phyloP scores from a whole-genome alignment of 768 basidiomycete genomes.

The Hypsizygus marmoreus region DNA sequence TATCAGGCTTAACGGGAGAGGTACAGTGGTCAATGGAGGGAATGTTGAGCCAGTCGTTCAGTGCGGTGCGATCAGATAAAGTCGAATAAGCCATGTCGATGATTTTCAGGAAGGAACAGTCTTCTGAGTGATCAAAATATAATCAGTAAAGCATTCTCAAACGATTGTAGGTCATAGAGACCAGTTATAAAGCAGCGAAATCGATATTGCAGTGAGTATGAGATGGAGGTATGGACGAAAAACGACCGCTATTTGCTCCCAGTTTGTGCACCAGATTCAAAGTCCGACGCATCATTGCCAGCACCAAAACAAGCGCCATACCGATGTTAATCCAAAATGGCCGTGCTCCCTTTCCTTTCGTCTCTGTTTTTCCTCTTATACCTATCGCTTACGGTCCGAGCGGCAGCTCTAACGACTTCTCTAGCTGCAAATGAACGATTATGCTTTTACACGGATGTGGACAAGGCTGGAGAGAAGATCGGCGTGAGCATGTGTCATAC shows the following conservation, averaged over 20 bases:
- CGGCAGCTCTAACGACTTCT: conserved; percentile 77
- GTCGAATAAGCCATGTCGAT: conserved; percentile 1
- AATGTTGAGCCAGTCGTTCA: conserved; percentile 12
- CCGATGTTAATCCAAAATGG: conserved; percentile 5
- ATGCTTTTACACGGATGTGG: conserved; percentile 96
- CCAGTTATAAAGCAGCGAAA: too few species aligned
- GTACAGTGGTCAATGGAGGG: not conserved
- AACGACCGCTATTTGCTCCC: not conserved
- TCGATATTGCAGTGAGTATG: too few species aligned
- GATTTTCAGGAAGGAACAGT: too few species aligned
- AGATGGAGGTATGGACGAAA: not conserved
- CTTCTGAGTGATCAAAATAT: too few species aligned
- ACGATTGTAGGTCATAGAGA: too few species aligned
- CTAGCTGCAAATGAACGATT: conserved; percentile 78
- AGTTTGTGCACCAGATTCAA: conserved; percentile 5
- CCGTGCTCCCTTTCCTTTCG: conserved; percentile 18
- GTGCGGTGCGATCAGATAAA: conserved; percentile 5
- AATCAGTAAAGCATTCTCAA: too few species aligned
- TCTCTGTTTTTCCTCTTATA: conserved; percentile 38
- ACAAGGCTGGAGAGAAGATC: conserved; percentile 92
- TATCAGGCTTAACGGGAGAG: not conserved
- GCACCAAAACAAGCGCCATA: conserved; percentile 2
- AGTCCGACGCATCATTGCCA: conserved; percentile 17
- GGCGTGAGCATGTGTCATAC: conserved; percentile 50
- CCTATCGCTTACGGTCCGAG: conserved; percentile 36